Percentiles rank a stretch among this genome's conserved stretches.
Evolutionary conservation across 352 stramenopile genomes (phyloP).

Genomic region (Phytophthora tentaculata): DNA sequence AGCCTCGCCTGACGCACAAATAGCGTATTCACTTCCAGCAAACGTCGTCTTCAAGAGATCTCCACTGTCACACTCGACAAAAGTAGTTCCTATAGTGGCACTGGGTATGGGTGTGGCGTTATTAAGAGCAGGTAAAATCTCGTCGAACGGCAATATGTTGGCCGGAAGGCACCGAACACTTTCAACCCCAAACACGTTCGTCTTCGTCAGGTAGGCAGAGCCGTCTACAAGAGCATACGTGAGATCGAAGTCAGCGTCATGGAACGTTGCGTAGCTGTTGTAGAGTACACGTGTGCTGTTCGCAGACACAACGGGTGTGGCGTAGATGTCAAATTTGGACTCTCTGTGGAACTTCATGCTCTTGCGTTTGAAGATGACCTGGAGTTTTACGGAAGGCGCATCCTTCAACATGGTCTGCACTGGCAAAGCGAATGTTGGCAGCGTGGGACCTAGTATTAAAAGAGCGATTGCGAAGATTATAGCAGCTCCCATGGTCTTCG

Average conservation of each 20-base stretch:
- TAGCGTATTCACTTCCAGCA: slow-evolving; percentile 25
- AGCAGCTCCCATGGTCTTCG: no score
- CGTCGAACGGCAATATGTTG: slow-evolving; percentile 26
- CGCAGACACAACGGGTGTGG: slow-evolving; percentile 22
- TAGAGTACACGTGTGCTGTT: slow-evolving; percentile 30
- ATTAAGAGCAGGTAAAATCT: slow-evolving; percentile 36
- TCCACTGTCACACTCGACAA: slow-evolving; percentile 32
- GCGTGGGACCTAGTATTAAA: no score
- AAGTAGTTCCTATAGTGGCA: slow-evolving; percentile 13
- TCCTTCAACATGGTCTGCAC: no score
- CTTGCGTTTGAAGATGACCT: slow-evolving; percentile 35
- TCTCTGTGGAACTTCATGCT: slow-evolving; percentile 33
- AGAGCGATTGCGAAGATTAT: no score
- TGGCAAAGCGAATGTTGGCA: no score
- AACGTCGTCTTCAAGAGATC: slow-evolving; percentile 43
- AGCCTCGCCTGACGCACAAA: slow-evolving; percentile 30
- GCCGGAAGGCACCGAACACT: slow-evolving; percentile 28
- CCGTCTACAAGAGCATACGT: slow-evolving; percentile 30
- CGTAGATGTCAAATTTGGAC: slow-evolving; percentile 41
- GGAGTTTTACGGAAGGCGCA: slow-evolving; percentile 35
- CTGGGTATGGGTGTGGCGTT: slow-evolving; percentile 21
- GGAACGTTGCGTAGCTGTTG: slow-evolving; percentile 22
- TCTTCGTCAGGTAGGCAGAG: slow-evolving; percentile 24
- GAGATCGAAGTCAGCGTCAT: neutral
- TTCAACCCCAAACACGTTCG: neutral